Base-by-base conservation (phyloP, 345 rosid genomes). In the Triadica sebifera region DNA sequence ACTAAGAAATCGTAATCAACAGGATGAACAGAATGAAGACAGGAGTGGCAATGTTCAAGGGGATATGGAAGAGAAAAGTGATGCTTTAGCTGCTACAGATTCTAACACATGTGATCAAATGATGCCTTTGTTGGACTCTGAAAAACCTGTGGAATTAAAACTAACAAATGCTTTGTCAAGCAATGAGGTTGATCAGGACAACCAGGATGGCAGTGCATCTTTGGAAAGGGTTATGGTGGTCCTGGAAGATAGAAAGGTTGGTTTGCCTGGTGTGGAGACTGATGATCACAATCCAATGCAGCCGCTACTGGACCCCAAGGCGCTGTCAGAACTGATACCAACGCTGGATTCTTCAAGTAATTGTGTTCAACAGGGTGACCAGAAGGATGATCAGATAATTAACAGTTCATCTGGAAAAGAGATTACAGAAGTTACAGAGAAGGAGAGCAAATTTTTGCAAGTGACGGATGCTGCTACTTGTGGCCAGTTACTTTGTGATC, bases 321-420 rank as follows among this genome's bases (percentile, higher is more conserved):
- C 29, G 49, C 73, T 37, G 43, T 73, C 50, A 52, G 77, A 86
- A 73, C 55, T 65, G 51, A 65, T 57, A 39, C 34, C 64, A 41
- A 22, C 17, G 60, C 65, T 45, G 62, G 77, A 65, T 20, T 38
- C 47, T 0, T 16, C 24, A 25, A 59, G 2, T 59, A 72, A 52
- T 55, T 73, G 15, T 55, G 53, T 74, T 43, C 63, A 59, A 25
- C 73, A 59, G 11, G 50, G 70, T 41, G 70, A 73, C 16, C 74
- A 56, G 70, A 25, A 69, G 39, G 76, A 68, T 49, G 60, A n/a
- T 13, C 29, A 64, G 76, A 67, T 29, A 16, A 13, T 37, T 53
- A 12, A 22, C 70, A 39, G 66, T 58, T 57, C 24, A 16, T 67
- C 49, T 67, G 13, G 55, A 15, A 49, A 46, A 60, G 79, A 53